phyloP scores from a whole-genome alignment of 345 rosid genomes.

The Melaleuca quinquenervia region DNA sequence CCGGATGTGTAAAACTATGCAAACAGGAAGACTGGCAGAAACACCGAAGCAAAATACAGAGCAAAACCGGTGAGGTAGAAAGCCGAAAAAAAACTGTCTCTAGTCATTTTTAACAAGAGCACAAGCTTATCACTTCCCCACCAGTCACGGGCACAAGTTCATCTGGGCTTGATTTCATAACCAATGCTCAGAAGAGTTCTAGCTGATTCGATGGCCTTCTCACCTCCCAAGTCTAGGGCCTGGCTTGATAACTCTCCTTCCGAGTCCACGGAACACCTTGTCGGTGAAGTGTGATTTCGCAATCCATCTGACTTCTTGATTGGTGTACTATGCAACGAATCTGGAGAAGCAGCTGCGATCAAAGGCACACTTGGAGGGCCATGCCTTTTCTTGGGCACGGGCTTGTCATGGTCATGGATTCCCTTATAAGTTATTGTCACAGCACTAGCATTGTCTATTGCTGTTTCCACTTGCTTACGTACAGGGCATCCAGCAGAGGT shows the following conservation, averaged over 20 bases:
- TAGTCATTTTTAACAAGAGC: background rate
- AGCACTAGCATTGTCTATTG: slow-evolving; percentile 49
- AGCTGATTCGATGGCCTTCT: slow-evolving; percentile 87
- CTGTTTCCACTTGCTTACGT: slow-evolving; percentile 78
- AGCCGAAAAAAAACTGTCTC: background rate
- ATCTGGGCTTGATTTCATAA: slow-evolving; percentile 85
- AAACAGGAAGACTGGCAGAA: background rate
- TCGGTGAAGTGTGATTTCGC: slow-evolving; percentile 27
- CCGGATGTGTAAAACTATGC: background rate
- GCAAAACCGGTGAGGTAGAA: background rate
- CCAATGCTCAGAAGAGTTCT: slow-evolving; percentile 88
- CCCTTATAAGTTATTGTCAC: slow-evolving; percentile 79
- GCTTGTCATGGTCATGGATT: slow-evolving; percentile 87
- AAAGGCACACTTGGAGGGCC: slow-evolving; percentile 72
- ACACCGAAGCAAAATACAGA: background rate
- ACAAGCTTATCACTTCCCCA: background rate
- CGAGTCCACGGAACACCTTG: slow-evolving; percentile 41
- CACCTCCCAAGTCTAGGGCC: slow-evolving; percentile 58
- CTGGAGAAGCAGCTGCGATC: slow-evolving; percentile 63
- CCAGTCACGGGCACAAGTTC: background rate
- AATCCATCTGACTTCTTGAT: slow-evolving; percentile 17
- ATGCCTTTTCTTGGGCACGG: slow-evolving; percentile 84
- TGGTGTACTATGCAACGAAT: slow-evolving; percentile 34
- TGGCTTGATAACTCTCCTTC: slow-evolving; percentile 53
- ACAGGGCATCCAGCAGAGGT: slow-evolving; percentile 91